Percentiles rank a stretch among this genome's conserved stretches.
These are phyloP conservation scores for Silene coronaria DNA, from an alignment of 179 eudicot genomes.

Conservation along the genomic window DNA sequence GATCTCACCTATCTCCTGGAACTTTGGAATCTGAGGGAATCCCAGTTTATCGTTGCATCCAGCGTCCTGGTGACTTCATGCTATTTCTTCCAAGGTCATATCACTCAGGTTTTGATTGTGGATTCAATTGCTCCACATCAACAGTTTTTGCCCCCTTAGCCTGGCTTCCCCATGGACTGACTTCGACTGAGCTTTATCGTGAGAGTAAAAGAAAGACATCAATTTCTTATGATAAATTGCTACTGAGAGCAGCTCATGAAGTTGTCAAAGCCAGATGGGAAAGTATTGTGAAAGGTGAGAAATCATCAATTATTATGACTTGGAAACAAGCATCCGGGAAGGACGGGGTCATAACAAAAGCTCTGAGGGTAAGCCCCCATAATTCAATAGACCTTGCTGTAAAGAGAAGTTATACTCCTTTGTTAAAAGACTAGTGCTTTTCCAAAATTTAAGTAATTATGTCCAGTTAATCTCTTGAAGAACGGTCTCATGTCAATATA, in stretches of 20 bases:
- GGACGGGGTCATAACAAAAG: slow-evolving; percentile 48
- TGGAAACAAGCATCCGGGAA: slow-evolving; percentile 59
- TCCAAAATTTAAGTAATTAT: no score
- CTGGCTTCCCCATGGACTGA: slow-evolving; percentile 78
- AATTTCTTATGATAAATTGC: slow-evolving; percentile 64
- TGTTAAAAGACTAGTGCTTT: no score
- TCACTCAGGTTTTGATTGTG: slow-evolving; percentile 65
- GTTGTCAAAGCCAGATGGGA: slow-evolving; percentile 61
- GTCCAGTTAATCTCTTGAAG: no score
- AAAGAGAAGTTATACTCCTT: no score
- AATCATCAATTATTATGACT: slow-evolving; percentile 21
- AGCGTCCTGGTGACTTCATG: slow-evolving; percentile 59
- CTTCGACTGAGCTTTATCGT: slow-evolving; percentile 47
- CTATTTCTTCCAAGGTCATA: slow-evolving; percentile 61
- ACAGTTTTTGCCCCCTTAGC: slow-evolving; percentile 64
- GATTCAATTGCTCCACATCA: slow-evolving; percentile 58
- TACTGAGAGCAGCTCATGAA: slow-evolving; percentile 56
- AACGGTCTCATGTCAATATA: no score
- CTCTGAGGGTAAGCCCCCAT: slow-evolving; percentile 47
- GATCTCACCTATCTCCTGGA: slow-evolving; percentile 56
- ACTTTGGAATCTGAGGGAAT: slow-evolving; percentile 51
- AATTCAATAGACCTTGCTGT: no score
- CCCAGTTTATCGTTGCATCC: slow-evolving; percentile 74
- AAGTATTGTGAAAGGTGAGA: slow-evolving; percentile 25
- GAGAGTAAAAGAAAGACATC: slow-evolving; percentile 52